phyloP scores from a whole-genome alignment of 441 rosid genomes.

The Oxalis stricta region DNA sequence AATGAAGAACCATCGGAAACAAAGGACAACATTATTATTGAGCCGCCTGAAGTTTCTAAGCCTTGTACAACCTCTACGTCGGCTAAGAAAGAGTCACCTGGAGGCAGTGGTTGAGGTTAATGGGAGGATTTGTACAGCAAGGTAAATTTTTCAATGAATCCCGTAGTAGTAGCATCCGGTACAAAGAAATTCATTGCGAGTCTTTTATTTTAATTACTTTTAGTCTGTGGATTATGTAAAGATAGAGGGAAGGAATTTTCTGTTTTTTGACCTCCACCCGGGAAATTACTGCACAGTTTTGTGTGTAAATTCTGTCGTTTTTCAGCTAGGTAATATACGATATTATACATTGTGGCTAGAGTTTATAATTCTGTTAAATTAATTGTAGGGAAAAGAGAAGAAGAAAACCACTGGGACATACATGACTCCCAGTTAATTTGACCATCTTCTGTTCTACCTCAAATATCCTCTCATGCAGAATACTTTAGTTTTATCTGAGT shows the following conservation, averaged over 20 bases:
- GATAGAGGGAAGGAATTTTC: constrained; percentile 15
- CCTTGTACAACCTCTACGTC: constrained; percentile 11
- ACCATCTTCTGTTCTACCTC: too few relatives aligned
- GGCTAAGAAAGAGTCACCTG: constrained; percentile 17
- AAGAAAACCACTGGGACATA: too few relatives aligned
- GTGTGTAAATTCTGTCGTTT: constrained; percentile 19
- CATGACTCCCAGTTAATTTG: too few relatives aligned
- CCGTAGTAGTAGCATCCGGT: constrained; percentile 10
- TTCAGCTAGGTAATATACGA: constrained; percentile 15
- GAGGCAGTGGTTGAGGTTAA: constrained; percentile 17
- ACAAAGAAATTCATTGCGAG: constrained; percentile 21
- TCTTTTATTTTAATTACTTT: constrained; percentile 11
- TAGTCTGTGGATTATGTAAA: constrained; percentile 20
- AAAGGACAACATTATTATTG: constrained; percentile 7
- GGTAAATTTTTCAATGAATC: constrained; percentile 26
- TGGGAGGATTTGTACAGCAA: constrained; percentile 47
- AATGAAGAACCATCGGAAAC: constrained; percentile 28
- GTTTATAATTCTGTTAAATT: too few relatives aligned
- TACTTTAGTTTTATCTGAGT: too few relatives aligned
- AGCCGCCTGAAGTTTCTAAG: constrained; percentile 15
- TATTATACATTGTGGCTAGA: too few relatives aligned
- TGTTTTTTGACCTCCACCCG: constrained; percentile 15
- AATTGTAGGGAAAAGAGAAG: too few relatives aligned
- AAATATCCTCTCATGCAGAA: too few relatives aligned
- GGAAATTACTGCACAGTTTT: constrained; percentile 15